Evolutionary conservation across 1,139 yeast species (phyloP), one percentile per base, ranked within the genome.

Genomic region (Taphrina pruni): DNA sequence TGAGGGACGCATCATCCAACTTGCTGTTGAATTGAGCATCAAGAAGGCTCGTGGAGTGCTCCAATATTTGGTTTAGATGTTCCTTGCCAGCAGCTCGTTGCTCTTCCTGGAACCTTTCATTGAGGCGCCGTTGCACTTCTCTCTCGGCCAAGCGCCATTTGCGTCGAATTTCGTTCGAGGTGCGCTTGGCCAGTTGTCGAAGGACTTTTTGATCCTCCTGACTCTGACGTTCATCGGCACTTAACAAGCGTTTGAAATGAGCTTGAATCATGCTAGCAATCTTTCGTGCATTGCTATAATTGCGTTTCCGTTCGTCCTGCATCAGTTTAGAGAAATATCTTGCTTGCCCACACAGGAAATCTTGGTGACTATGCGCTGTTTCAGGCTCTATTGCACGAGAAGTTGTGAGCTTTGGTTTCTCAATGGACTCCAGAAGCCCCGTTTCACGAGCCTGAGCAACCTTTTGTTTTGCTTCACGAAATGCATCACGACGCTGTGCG

Each of bases 81-180:
- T 90, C 89, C 76, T 94, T 89, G 48, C 97, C 97, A 76, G 88
- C 88, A 83, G 76, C 86, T 81, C 81, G 90, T 85, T 78, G 90
- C 80, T 78, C 77, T 56, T 79, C 84, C 69, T 78, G 81, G 36
- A 75, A 72, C 41, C 72, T 74, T 58, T 75, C 77, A 65, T 77
- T 79, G 36, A 77, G 76, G 39, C 81, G 77, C 73, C 80, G 82
- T 65, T 84, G 81, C 0, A 82, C 83, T 56, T 73, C 75, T 20
- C 90, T 92, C 72, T 88, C 90, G 1, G 98, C 99, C 69, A 93
- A 84, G 38, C 83, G 81, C 99, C 99, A 95, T 76, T 96, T 87
- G 76, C 88, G 91, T 79, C 88, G 88, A 9, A 94, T 97, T 48
- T 94, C 93, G 73, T 87, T 88, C 0, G 90, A 88, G 0, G 96